Evolutionary conservation across 345 rosid species (phyloP), one percentile per base, ranked within the genome.

Genomic region (Sapria himalayana): DNA sequence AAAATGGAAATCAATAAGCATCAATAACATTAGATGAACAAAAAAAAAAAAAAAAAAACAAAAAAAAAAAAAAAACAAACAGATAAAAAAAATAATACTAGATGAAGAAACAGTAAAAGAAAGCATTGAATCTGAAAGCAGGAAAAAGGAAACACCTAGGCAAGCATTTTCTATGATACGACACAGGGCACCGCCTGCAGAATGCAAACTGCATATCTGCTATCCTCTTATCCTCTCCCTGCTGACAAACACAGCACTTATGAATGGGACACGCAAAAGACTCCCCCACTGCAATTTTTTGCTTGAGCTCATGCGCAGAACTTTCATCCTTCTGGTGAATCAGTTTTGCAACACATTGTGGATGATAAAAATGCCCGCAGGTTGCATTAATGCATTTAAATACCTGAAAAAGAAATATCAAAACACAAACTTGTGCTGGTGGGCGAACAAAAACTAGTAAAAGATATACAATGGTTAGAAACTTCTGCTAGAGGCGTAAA

Each of bases 111-210:
- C 5, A 19, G 11, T 20, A 10, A 21, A 21, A 39, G 15, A 11
- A 14, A 12, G 18, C 15, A 36, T 12, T 15, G n/a, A 23, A 6
- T 15, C 22, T 7, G 9, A 20, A 16, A 27, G 15, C 9, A 22
- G n/a, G n/a, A n/a, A n/a, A 44, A 35, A 22, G 40, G 22, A 19
- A 46, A 35, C 52, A 86, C 98, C 61, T 74, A 13, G 94, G 98
- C 60, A 89, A 64, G 69, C 98, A 89, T 65, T 82, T 82, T 45
- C 78, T 56, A 50, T 89, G 98, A 60, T 78, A 89, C 48, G 85
- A 62, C 39, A 60, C 74, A 15, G 98, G 98, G 50, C 98, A 89
- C 15, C 93, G 85, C 60, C 94, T 69, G 57, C 98, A 89, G 19
- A 82, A 65, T 56, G 98, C 84, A 69, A 82, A 72, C 31, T 82